These are phyloP conservation scores for Coelastrella sp. DNA, from an alignment of 139 green algal genomes.

Conservation along the genomic window DNA sequence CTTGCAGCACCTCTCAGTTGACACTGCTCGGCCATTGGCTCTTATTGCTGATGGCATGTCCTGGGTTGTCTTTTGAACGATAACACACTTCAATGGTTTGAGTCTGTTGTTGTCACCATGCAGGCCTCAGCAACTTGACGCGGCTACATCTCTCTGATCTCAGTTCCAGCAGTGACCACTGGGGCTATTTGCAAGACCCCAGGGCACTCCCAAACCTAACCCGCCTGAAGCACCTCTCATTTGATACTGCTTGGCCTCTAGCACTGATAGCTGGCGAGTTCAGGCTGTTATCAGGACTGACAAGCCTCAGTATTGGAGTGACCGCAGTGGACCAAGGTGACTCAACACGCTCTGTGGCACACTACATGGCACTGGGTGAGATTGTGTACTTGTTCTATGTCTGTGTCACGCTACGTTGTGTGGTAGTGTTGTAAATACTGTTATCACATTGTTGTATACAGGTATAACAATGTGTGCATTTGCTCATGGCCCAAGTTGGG, in stretches of 20 bases:
- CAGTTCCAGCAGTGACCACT: neutral
- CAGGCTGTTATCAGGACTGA: neutral
- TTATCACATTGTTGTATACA: too few relatives aligned
- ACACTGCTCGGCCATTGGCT: too few relatives aligned
- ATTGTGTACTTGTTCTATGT: neutral
- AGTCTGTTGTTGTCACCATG: too few relatives aligned
- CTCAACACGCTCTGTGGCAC: neutral
- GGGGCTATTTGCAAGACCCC: neutral
- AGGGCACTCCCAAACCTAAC: neutral
- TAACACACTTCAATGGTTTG: neutral
- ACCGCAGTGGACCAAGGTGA: neutral
- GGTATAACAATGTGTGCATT: too few relatives aligned
- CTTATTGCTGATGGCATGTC: too few relatives aligned
- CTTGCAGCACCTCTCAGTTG: neutral
- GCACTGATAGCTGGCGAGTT: neutral
- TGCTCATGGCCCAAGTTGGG: too few relatives aligned
- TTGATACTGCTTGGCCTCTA: conserved; percentile 17
- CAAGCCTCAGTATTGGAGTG: conserved; percentile 6
- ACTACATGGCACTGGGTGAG: neutral
- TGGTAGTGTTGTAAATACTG: neutral
- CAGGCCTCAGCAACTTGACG: conserved; percentile 1
- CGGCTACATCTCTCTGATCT: neutral
- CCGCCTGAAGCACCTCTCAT: neutral
- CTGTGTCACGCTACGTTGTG: neutral
- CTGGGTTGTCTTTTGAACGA: neutral